Evolutionary conservation across 1,139 yeast genomes (phyloP).

Genomic region (Pichia sp.): DNA sequence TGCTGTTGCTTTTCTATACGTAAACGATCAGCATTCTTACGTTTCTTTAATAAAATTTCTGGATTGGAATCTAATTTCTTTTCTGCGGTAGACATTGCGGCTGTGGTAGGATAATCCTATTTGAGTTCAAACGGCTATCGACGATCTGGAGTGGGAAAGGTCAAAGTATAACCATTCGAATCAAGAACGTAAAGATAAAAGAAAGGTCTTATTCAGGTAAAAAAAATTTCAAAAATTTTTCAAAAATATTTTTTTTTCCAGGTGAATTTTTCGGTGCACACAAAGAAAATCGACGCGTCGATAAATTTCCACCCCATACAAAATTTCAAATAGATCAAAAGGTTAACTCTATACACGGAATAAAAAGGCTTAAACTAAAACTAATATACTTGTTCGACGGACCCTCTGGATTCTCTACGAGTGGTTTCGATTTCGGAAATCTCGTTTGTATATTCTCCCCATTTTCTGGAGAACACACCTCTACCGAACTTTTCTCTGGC

Average conservation of each 20-base stretch:
- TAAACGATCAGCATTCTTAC: slow-evolving; percentile 73
- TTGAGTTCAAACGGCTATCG: too few relatives aligned
- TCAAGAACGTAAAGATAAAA: too few relatives aligned
- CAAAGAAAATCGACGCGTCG: neutral
- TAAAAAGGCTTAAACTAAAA: too few relatives aligned
- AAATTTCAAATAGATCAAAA: too few relatives aligned
- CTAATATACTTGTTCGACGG: slow-evolving; percentile 43
- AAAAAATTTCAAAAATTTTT: slow-evolving; percentile 6
- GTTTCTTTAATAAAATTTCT: slow-evolving; percentile 70
- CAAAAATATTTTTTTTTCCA: neutral
- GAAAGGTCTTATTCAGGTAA: neutral
- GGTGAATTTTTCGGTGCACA: neutral
- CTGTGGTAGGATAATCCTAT: too few relatives aligned
- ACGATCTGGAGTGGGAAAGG: too few relatives aligned
- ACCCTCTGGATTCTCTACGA: slow-evolving; percentile 39
- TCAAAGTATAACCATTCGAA: too few relatives aligned
- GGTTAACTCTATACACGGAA: too few relatives aligned
- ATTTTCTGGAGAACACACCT: slow-evolving; percentile 53
- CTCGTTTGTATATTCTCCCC: slow-evolving; percentile 42
- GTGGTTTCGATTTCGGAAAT: slow-evolving; percentile 41
- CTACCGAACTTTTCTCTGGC: slow-evolving; percentile 68
- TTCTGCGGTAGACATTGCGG: slow-evolving; percentile 12
- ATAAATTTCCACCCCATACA: neutral
- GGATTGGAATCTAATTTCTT: slow-evolving; percentile 59
- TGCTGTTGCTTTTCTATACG: slow-evolving; percentile 46